Evolutionary conservation across 345 rosid species (phyloP).

Genomic region (Mangifera indica): DNA sequence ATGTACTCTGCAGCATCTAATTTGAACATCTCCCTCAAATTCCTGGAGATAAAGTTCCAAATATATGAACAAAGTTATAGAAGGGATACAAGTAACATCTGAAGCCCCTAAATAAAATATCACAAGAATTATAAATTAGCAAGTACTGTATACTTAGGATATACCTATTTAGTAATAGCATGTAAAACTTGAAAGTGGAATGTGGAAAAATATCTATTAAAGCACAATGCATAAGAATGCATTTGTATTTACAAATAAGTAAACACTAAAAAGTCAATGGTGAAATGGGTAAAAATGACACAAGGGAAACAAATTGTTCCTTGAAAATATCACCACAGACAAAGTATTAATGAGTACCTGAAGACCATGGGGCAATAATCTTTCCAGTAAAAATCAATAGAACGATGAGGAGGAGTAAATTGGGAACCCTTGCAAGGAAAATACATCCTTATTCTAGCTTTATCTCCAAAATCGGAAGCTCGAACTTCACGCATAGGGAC

Average conservation of each 20-base stretch:
- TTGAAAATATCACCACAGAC: constrained; percentile 6
- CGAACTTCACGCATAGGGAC: constrained; percentile 90
- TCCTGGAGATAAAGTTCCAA: constrained; percentile 46
- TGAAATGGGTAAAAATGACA: background rate
- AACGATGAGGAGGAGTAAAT: constrained; percentile 85
- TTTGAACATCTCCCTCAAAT: constrained; percentile 93
- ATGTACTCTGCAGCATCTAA: constrained; percentile 97
- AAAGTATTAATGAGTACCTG: constrained; percentile 47
- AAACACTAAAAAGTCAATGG: background rate
- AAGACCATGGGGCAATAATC: constrained; percentile 99
- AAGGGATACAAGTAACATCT: constrained; percentile 1
- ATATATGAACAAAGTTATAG: constrained; percentile 4
- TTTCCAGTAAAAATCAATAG: constrained; percentile 87
- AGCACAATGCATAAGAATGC: background rate
- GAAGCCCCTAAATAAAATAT: background rate
- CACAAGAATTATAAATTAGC: background rate
- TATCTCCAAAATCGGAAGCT: constrained; percentile 83
- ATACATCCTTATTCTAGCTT: constrained; percentile 89
- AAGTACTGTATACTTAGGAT: background rate
- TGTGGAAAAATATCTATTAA: background rate
- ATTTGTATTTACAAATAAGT: background rate
- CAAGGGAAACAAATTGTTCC: background rate
- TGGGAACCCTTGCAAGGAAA: constrained; percentile 86
- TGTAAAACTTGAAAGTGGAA: background rate
- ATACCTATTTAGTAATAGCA: background rate